Conservation (phyloP, 768 basidiomycete species). For the Termitomyces sp. region DNA sequence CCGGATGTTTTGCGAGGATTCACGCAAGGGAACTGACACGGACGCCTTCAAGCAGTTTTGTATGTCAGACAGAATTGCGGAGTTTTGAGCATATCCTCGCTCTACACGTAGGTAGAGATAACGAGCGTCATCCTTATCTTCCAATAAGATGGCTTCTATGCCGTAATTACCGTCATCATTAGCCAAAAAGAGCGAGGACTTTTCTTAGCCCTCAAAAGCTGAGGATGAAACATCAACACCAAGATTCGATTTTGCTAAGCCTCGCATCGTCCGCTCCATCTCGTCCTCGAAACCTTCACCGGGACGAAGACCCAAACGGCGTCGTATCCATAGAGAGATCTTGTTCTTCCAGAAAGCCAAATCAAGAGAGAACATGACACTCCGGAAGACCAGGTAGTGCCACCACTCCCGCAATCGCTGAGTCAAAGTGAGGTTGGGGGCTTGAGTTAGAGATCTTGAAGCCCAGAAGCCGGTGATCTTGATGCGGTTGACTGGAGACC, state of each 20-base stretch:
- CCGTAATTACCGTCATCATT: background rate
- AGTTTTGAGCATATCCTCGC: conserved; percentile 80
- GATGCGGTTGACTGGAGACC: conserved; percentile 85
- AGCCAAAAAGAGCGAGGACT: background rate
- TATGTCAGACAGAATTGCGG: conserved; percentile 52
- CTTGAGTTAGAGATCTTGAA: conserved; percentile 54
- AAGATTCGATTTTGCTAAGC: conserved; percentile 72
- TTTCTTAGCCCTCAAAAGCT: conserved; percentile 44
- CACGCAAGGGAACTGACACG: background rate
- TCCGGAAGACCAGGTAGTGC: conserved; percentile 57
- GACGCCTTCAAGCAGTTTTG: background rate
- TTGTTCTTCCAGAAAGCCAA: conserved; percentile 62
- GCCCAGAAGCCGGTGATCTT: conserved; percentile 87
- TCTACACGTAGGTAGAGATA: conserved; percentile 46
- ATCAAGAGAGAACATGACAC: conserved; percentile 66
- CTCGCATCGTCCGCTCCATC: conserved; percentile 68
- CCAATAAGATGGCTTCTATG: background rate
- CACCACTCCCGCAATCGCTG: conserved; percentile 48
- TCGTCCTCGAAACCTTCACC: conserved; percentile 73
- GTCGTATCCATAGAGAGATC: conserved; percentile 44
- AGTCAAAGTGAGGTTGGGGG: conserved; percentile 33
- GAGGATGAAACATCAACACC: conserved; percentile 67
- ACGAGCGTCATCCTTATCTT: conserved; percentile 44
- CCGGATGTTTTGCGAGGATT: background rate
- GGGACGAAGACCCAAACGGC: conserved; percentile 30